Evolutionary conservation across 2,329 filamentous ascomycete genomes (phyloP).

Genomic region (Fusarium temperatum): DNA sequence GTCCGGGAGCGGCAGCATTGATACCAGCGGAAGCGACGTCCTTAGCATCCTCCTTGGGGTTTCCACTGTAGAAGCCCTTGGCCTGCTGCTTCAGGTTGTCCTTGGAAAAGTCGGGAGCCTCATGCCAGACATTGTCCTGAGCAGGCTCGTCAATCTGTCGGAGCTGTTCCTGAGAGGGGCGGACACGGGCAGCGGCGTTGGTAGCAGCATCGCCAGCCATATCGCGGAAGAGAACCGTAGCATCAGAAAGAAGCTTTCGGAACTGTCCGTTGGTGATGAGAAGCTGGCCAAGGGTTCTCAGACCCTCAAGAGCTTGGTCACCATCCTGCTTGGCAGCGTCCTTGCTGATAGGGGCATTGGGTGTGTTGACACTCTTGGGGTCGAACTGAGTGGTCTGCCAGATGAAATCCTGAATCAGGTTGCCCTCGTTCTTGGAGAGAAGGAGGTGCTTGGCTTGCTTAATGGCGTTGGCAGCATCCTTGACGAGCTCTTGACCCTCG

Average conservation of each 20-base stretch:
- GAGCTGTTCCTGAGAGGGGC: slow-evolving; percentile 81
- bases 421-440: slow-evolving; percentile 93
- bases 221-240: slow-evolving; percentile 81
- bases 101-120: slow-evolving; percentile 79
- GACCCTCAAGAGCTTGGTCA: slow-evolving; percentile 81
- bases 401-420: slow-evolving; percentile 95
- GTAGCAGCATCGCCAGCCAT: slow-evolving; percentile 90
- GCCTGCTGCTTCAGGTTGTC: slow-evolving; percentile 74
- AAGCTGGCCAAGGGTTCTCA: slow-evolving; percentile 87
- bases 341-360: slow-evolving; percentile 76
- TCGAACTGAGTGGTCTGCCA: slow-evolving; percentile 87
- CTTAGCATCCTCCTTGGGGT: slow-evolving; percentile 66
- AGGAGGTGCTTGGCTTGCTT: slow-evolving; percentile 85
- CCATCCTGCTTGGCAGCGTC: slow-evolving; percentile 83
- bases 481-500: slow-evolving; percentile 82
- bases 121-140: slow-evolving; percentile 93
- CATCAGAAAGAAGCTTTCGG: slow-evolving; percentile 80
- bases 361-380: slow-evolving; percentile 66
- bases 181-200: slow-evolving; percentile 78
- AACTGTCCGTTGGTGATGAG: slow-evolving; percentile 97
- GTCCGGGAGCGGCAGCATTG: slow-evolving; percentile 59
- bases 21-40: slow-evolving; percentile 67
- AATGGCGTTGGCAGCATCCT: slow-evolving; percentile 81
- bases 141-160: slow-evolving; percentile 83
- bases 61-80: slow-evolving; percentile 67